A percentile compares a stretch with the other conserved stretches of the same genome.
phyloP scores from a whole-genome alignment of 805 yeast species.

The Komagataella mondaviorum region DNA sequence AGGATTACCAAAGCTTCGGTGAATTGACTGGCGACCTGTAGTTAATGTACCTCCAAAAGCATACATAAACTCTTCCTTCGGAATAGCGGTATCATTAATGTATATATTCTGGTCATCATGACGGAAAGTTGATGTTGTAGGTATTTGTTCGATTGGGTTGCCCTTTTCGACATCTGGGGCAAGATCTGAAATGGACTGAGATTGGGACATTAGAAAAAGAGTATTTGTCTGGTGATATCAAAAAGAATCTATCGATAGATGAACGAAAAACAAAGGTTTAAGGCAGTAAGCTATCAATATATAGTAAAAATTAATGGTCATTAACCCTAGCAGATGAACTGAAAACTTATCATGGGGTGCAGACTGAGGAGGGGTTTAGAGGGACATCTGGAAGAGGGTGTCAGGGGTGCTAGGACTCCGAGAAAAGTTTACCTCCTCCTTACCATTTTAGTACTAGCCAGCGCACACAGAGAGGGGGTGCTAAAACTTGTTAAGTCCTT shows the following conservation, averaged over 20 bases:
- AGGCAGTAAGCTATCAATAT: background rate
- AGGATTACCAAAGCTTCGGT: constrained; percentile 26
- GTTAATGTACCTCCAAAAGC: constrained; percentile 52
- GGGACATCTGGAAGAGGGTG: background rate
- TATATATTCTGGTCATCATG: constrained; percentile 27
- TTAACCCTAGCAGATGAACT: background rate
- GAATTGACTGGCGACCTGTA: constrained; percentile 21
- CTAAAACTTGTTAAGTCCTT: background rate
- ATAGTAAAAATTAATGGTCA: background rate
- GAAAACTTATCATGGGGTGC: background rate
- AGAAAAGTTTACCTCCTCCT: background rate
- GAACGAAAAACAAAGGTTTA: background rate
- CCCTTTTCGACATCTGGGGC: background rate
- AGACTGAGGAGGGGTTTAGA: background rate
- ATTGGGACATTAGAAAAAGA: background rate
- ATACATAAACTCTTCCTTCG: constrained; percentile 38
- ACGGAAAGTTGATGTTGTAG: constrained; percentile 15
- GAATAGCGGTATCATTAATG: constrained; percentile 27
- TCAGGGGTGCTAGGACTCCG: background rate
- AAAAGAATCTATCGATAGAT: too few relatives aligned
- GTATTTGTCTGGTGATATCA: background rate
- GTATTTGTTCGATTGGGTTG: background rate
- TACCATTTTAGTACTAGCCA: background rate
- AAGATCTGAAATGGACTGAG: background rate
- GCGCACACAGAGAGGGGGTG: background rate